phyloP scores from a whole-genome alignment of 2,329 filamentous ascomycete genomes.

The Xenosphaeropsis pyriputrescens region DNA sequence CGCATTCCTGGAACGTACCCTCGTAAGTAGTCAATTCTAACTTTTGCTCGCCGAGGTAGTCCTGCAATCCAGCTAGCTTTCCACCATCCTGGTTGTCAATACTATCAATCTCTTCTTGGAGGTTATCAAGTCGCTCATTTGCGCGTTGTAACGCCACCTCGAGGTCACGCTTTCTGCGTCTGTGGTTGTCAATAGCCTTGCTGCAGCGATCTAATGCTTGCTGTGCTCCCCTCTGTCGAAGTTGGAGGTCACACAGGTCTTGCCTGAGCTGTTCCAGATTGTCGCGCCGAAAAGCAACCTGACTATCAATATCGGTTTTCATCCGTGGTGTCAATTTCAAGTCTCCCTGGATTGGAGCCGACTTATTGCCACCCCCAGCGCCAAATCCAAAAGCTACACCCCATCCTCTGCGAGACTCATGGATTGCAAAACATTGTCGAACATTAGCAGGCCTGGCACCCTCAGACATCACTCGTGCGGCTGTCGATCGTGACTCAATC shows the following conservation, averaged over 20 bases:
- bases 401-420: slow-evolving; percentile 41
- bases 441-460: slow-evolving; percentile 50
- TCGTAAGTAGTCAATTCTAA: slow-evolving; percentile 31
- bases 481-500: slow-evolving; percentile 52
- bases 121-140: slow-evolving; percentile 37
- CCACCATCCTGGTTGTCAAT: slow-evolving; percentile 56
- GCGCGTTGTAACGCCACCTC: slow-evolving; percentile 40
- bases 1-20: slow-evolving; percentile 37
- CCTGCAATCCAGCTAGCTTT: slow-evolving; percentile 41
- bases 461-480: slow-evolving; percentile 53
- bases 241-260: slow-evolving; percentile 34
- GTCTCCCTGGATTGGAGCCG: slow-evolving; percentile 27
- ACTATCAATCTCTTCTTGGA: slow-evolving; percentile 46
- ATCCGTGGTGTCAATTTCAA: slow-evolving; percentile 43
- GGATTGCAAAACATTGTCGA: slow-evolving; percentile 53
- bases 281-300: slow-evolving; percentile 39
- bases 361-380: slow-evolving; percentile 28
- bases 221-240: slow-evolving; percentile 19
- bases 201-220: slow-evolving; percentile 30
- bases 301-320: slow-evolving; percentile 59
- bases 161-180: slow-evolving; percentile 29
- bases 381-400: slow-evolving; percentile 43
- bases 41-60: slow-evolving; percentile 37
- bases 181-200: slow-evolving; percentile 33
- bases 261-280: slow-evolving; percentile 35